Percentiles rank a stretch among this genome's conserved stretches.
phyloP scores from a whole-genome alignment of 768 basidiomycete species.

The Termitomyces sp. region DNA sequence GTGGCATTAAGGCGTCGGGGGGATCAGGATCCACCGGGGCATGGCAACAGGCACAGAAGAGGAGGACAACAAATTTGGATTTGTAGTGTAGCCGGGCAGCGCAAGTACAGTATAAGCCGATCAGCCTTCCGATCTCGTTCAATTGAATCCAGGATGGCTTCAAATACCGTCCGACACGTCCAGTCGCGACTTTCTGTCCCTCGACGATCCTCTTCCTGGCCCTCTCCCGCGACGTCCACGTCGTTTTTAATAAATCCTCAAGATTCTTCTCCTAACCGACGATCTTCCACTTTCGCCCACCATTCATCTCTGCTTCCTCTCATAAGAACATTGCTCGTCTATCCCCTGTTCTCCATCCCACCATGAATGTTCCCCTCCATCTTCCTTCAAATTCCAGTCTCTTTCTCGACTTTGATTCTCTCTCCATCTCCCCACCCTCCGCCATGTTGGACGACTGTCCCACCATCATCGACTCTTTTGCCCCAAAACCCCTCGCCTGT shows the following conservation, averaged over 20 bases:
- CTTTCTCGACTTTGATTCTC: constrained; percentile 5
- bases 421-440: neutral
- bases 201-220: constrained; percentile 12
- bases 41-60: constrained; percentile 11
- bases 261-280: constrained; percentile 15
- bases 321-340: constrained; percentile 18
- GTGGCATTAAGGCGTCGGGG: constrained; percentile 1
- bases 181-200: neutral
- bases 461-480: constrained; percentile 19
- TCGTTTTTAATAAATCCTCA: constrained; percentile 9
- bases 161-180: constrained; percentile 5
- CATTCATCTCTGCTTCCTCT: constrained; percentile 16
- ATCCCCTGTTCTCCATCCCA: neutral
- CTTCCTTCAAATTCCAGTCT: constrained; percentile 12
- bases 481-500: constrained; percentile 18
- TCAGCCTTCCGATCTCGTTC: constrained; percentile 10
- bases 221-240: constrained; percentile 16
- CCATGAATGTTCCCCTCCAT: constrained; percentile 17
- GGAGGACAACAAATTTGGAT: constrained; percentile 1
- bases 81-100: neutral
- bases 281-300: constrained; percentile 21
- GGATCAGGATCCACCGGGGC: constrained; percentile 11
- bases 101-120: constrained; percentile 11
- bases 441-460: constrained; percentile 11
- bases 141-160: constrained; percentile 8